phyloP scores from a whole-genome alignment of 352 stramenopile species.

The Halophytophthora batemanensis region DNA sequence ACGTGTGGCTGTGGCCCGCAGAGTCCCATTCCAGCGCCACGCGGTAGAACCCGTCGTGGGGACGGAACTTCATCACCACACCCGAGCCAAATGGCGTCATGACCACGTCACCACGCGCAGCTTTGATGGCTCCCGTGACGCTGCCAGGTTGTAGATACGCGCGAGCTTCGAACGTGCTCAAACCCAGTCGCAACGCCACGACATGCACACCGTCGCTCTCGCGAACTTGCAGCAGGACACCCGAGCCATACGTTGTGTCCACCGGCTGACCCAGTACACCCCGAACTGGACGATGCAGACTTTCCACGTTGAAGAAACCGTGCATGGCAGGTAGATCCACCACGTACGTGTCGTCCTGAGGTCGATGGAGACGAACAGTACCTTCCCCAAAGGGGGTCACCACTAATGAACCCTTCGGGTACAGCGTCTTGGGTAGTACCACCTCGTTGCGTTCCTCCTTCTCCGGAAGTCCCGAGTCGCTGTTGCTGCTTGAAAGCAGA shows the following conservation, averaged over 20 bases:
- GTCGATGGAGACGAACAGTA: constrained; percentile 42
- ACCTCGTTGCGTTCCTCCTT: constrained; percentile 7
- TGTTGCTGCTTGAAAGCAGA: constrained; percentile 23
- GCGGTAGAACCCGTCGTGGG: constrained; percentile 58
- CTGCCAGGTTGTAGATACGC: constrained; percentile 60
- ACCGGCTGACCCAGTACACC: constrained; percentile 60
- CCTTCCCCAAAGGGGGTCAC: constrained; percentile 68
- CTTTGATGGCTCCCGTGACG: constrained; percentile 57
- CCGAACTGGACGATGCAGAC: constrained; percentile 38
- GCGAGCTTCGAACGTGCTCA: constrained; percentile 45
- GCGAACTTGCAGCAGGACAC: constrained; percentile 55
- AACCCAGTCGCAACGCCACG: constrained; percentile 52
- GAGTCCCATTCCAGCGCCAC: constrained; percentile 70
- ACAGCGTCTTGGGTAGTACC: constrained; percentile 28
- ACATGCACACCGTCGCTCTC: constrained; percentile 68
- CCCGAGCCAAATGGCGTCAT: constrained; percentile 75
- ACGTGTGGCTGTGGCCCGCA: constrained; percentile 47
- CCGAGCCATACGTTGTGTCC: constrained; percentile 65
- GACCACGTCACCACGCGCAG: constrained; percentile 73
- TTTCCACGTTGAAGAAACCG: constrained; percentile 43
- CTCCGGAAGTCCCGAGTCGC: not conserved
- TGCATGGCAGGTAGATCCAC: constrained; percentile 44
- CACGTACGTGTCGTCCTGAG: constrained; percentile 49
- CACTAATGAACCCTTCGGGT: constrained; percentile 47
- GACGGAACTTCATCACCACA: constrained; percentile 66